Base-by-base conservation (phyloP, 192 early-diverging fungal species). In the Spizellomyces sp. region DNA sequence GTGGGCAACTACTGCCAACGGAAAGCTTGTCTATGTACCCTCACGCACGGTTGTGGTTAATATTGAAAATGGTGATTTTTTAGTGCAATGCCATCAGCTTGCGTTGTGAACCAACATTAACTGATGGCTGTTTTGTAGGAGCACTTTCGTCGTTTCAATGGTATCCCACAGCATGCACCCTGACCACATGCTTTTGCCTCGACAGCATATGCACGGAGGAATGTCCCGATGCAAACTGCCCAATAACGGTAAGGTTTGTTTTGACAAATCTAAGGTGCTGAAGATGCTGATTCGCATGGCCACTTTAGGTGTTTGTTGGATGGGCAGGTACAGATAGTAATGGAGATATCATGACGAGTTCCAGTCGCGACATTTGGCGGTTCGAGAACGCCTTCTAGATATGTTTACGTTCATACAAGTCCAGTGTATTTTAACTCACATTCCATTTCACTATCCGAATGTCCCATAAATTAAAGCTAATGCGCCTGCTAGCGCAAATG, bases 331-430 rank as follows among this genome's bases (percentile, higher is more conserved):
- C 74, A 8, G 66, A 66, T 58, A 64, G 41, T 8, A 50, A 43
- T 6, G 50, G 64, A 12, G 15, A 46, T 7, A 43, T 58, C 12
- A 27, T 77, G 64, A 62, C 55, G n/a, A 66, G 59, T 56, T 61
- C 66, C 56, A 55, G 61, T 9, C 58, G 67, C 9, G 79, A 80
- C 59, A 77, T 80, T 41, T 80, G 79, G 79, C 72, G 73, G 22
- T 77, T 80, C 57, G 66, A 80, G 69, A 80, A 80, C 46, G 79
- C 79, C 8, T 43, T 80, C n/a, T 76, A 56, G 66, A 61, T 62
- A 36, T 36, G 27, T 36, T 36, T 36, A 36, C 27, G 1, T 36
- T 36, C 3, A 36, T 36, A 36, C 27, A 36, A 36, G 27, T 36
- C 27, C 27, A 36, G 27, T 36, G 27, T 36, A 36, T 36, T 36